Evolutionary conservation across 2,329 filamentous ascomycete species (phyloP).

Genomic region (Ceratocystis diversiconidia): DNA sequence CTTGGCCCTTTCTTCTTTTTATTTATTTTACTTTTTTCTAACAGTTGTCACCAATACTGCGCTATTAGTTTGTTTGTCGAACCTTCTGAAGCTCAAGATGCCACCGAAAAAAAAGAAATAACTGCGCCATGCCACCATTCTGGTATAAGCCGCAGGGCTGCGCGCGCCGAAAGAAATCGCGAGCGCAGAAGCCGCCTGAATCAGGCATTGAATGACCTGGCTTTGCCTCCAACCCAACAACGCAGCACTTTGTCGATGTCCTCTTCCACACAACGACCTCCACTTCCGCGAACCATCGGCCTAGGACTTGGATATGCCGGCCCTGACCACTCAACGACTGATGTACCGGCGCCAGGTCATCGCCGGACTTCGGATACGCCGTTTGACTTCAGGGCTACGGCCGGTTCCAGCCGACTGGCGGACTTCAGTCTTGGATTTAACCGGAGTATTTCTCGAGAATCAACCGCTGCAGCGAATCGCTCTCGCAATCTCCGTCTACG

Average conservation of each 20-base stretch:
- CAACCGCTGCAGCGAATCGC: not conserved
- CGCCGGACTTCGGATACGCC: not conserved
- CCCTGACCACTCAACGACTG: not conserved
- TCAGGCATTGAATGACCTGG: not conserved
- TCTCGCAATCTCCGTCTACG: not conserved
- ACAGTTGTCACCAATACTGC: not conserved
- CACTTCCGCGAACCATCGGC: not conserved
- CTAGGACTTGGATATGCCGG: not conserved
- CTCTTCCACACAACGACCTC: not conserved
- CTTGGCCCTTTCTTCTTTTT: not conserved
- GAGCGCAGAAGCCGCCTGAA: not conserved
- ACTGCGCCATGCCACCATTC: not conserved
- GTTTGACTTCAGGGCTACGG: not conserved
- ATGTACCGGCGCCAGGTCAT: not conserved
- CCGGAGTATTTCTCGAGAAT: not conserved
- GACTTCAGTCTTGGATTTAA: not conserved
- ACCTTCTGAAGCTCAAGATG: not conserved
- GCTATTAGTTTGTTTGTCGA: constrained; percentile 3
- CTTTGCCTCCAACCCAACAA: not conserved
- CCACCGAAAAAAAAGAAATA: not conserved
- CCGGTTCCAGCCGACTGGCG: not conserved
- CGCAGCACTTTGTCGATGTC: not conserved
- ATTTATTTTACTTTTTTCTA: not conserved
- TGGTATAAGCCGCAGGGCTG: not conserved
- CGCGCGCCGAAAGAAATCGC: not conserved